Base-by-base conservation (phyloP, 176 grass and related monocot species). In the Saccharum spontaneum region DNA sequence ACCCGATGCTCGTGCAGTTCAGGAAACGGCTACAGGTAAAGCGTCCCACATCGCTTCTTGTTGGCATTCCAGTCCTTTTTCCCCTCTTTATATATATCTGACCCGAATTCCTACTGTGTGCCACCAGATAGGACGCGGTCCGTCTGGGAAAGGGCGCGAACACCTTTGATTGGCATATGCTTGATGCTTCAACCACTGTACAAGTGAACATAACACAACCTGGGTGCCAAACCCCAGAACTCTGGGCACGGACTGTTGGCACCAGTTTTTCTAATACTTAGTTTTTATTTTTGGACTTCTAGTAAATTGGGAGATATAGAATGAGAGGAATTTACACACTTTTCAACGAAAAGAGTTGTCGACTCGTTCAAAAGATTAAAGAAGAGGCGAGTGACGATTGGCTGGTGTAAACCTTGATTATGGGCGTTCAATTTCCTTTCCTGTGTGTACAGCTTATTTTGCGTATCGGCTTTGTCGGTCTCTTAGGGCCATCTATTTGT, bases 1-100 rank as follows among this genome's bases (percentile, higher is more conserved):
- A 93, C 72, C 94, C 87, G 30, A 79, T 97, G 39, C 84, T 96
- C 11, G 70, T 70, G n/a, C 80, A 94, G 75, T 94, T 81, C 75
- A 83, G 84, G 82, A 93, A 91, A 79, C 70, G 34, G 66, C 85
- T 26, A 39, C 17, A 88, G 79, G 80, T 84, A 91, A 60, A 83
- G 66, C 10, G 37, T 37, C 18, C 33, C 5, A 31, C 68, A 54
- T 37, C 50, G 22, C 48, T 70, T 28, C 3, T 14, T 72, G 4
- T 76, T 28, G 61, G 1, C 45, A 68, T 30, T 61, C 22, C 61
- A 22, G 7, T 6, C 15, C 12, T 14, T 8, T 43, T n/a, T 79
- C 31, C 36, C 3, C 9, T 15, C 6, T 5, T 5, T 37, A 37
- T 37, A 6, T 82, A 1, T 68, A 68, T 69, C 54, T 77, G 66